phyloP scores from a whole-genome alignment of 2,329 filamentous ascomycete species.

The Botrytis medusae region DNA sequence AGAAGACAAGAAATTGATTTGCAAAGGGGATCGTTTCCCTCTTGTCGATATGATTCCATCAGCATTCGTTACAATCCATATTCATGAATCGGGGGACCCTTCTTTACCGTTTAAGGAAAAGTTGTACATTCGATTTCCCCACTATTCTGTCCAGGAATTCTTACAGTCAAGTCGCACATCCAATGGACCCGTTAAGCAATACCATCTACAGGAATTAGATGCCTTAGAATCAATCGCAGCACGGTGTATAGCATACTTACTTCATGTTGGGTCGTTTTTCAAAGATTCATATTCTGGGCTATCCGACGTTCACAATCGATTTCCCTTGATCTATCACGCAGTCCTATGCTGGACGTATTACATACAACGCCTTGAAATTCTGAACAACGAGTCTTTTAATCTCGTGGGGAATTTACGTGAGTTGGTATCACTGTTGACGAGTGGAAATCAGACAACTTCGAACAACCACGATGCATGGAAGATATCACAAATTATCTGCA shows the following conservation, averaged over 20 bases:
- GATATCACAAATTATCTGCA: background rate
- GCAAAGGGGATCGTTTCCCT: rapidly evolving
- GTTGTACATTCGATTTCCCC: background rate
- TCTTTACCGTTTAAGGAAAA: no score
- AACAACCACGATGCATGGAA: background rate
- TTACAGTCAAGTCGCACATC: background rate
- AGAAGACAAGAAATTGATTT: background rate
- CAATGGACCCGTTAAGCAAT: background rate
- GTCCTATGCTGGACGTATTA: background rate
- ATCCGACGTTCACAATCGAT: rapidly evolving
- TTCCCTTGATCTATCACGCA: background rate
- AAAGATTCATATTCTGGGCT: background rate
- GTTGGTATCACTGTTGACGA: background rate
- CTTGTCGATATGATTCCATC: background rate
- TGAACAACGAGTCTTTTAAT: no score
- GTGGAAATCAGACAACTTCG: no score
- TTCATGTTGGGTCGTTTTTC: background rate
- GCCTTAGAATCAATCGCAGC: background rate
- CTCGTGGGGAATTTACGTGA: background rate
- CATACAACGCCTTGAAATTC: background rate
- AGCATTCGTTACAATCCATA: background rate
- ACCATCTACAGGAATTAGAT: background rate
- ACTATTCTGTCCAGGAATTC: background rate
- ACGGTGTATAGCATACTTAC: background rate
- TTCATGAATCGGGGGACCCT: rapidly evolving